A percentile compares a stretch with the other conserved stretches of the same genome.
Evolutionary conservation across 306 rosid genomes (phyloP).

Genomic region (Prosopis cineraria): DNA sequence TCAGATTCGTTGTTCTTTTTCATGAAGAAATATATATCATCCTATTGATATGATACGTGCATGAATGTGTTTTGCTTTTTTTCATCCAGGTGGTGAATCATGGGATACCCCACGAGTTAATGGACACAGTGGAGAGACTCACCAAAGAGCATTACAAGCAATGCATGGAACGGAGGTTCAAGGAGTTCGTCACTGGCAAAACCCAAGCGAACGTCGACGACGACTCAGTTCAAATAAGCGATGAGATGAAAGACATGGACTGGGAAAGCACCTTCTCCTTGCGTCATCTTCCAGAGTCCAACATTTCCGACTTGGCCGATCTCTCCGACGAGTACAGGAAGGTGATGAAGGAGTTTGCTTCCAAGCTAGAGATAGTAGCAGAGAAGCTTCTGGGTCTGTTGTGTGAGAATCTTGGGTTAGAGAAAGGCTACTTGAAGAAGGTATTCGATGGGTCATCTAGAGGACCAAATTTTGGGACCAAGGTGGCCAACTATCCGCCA

Average conservation of each 20-base stretch:
- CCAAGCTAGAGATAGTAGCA: conserved; percentile 64
- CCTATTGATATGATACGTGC: too few species aligned
- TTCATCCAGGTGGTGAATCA: conserved; percentile 71
- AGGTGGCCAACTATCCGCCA: conserved; percentile 88
- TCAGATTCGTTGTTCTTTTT: too few species aligned
- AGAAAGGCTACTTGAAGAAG: conserved; percentile 77
- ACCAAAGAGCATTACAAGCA: conserved; percentile 77
- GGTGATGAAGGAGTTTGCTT: conserved; percentile 81
- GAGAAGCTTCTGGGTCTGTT: conserved; percentile 75
- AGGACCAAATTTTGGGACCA: conserved; percentile 89
- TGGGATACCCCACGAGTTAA: conserved; percentile 62
- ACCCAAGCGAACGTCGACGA: conserved; percentile 61
- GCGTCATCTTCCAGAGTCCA: conserved; percentile 78
- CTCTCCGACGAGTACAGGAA: conserved; percentile 66
- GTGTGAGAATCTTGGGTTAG: conserved; percentile 88
- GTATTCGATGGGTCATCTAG: conserved; percentile 61
- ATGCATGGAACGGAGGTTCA: conserved; percentile 76
- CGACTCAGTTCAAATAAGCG: too few species aligned
- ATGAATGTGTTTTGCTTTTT: not conserved
- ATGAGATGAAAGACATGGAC: conserved; percentile 77
- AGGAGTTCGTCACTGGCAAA: conserved; percentile 58
- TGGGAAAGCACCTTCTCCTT: conserved; percentile 87
- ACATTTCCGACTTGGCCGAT: conserved; percentile 68
- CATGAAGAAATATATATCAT: too few species aligned
- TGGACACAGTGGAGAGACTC: conserved; percentile 78